A percentile compares a stretch with the other conserved stretches of the same genome.
These are phyloP conservation scores for Aureobasidium melanogenum DNA, from an alignment of 2,329 filamentous ascomycete species.

Conservation along the genomic window DNA sequence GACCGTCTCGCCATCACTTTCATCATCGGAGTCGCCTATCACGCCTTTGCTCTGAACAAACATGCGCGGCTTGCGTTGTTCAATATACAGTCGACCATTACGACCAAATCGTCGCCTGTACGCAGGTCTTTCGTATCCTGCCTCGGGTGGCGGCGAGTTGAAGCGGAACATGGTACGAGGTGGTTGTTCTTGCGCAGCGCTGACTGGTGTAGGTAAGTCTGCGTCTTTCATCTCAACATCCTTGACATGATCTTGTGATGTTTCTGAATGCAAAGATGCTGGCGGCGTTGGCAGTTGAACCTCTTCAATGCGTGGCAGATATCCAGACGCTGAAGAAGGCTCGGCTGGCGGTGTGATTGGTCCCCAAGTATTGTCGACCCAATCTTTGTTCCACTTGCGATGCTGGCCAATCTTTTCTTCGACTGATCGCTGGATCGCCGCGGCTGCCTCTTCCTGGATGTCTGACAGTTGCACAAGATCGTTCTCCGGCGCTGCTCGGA, in stretches of 20 bases:
- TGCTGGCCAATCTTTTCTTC: conserved; percentile 83
- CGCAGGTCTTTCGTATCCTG: conserved; percentile 39
- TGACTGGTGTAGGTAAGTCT: conserved; percentile 18
- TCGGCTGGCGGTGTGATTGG: conserved; percentile 73
- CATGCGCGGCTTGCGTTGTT: conserved; percentile 38
- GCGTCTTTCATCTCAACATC: conserved; percentile 29
- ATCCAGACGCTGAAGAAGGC: conserved; percentile 24
- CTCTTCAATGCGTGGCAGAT: conserved; percentile 20
- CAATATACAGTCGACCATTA: conserved; percentile 77
- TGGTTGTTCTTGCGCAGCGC: conserved; percentile 18
- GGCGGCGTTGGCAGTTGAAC: conserved; percentile 37
- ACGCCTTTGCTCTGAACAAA: conserved; percentile 23
- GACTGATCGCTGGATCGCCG: conserved; percentile 70
- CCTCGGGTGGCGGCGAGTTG: conserved; percentile 15
- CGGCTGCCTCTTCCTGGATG: conserved; percentile 70
- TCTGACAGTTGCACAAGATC: conserved; percentile 73
- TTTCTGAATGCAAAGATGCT: conserved; percentile 36
- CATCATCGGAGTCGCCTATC: conserved; percentile 74
- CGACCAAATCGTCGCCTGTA: conserved; percentile 81
- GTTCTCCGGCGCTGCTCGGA: conserved; percentile 55
- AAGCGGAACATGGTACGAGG: conserved; percentile 16
- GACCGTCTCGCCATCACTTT: conserved; percentile 69
- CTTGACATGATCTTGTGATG: conserved; percentile 29
- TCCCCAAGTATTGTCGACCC: conserved; percentile 77
- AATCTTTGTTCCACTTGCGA: conserved; percentile 82